A percentile compares a stretch with the other conserved stretches of the same genome.
Evolutionary conservation across 1,284 basidiomycete genomes (phyloP).

Genomic region (Puccinia coronata): DNA sequence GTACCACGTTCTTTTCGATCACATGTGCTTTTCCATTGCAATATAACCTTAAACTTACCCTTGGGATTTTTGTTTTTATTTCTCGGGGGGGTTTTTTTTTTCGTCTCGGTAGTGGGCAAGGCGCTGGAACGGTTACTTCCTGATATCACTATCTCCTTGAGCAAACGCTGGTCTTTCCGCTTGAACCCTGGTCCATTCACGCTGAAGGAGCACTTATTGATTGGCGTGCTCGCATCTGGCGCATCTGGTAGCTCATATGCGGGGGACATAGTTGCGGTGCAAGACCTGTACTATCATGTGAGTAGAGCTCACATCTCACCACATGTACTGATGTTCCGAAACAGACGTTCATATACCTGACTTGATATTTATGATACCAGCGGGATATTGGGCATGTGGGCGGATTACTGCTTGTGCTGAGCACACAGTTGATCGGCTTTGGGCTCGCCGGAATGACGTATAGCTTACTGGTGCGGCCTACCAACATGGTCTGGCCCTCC

Average conservation of each 20-base stretch:
- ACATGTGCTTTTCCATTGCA: neutral
- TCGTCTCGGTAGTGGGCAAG: neutral
- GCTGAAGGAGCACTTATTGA: slow-evolving; percentile 56
- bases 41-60: neutral
- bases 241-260: slow-evolving; percentile 41
- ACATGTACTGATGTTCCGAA: too few species aligned
- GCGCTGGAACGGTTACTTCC: slow-evolving; percentile 54
- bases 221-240: slow-evolving; percentile 31
- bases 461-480: slow-evolving; percentile 56
- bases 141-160: slow-evolving; percentile 53
- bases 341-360: too few species aligned
- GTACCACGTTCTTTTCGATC: slow-evolving; percentile 62
- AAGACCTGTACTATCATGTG: slow-evolving; percentile 61
- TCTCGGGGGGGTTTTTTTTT: slow-evolving; percentile 20
- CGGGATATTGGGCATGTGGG: slow-evolving; percentile 56
- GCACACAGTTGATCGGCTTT: slow-evolving; percentile 65
- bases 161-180: slow-evolving; percentile 58
- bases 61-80: neutral
- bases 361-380: too few species aligned
- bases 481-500: slow-evolving; percentile 57
- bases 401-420: slow-evolving; percentile 62
- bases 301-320: too few species aligned
- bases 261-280: slow-evolving; percentile 48
- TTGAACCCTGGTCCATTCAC: slow-evolving; percentile 63
- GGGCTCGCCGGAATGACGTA: slow-evolving; percentile 62